phyloP scores from a whole-genome alignment of 148 eudicot genomes.

The Rhododendron griersonianum region DNA sequence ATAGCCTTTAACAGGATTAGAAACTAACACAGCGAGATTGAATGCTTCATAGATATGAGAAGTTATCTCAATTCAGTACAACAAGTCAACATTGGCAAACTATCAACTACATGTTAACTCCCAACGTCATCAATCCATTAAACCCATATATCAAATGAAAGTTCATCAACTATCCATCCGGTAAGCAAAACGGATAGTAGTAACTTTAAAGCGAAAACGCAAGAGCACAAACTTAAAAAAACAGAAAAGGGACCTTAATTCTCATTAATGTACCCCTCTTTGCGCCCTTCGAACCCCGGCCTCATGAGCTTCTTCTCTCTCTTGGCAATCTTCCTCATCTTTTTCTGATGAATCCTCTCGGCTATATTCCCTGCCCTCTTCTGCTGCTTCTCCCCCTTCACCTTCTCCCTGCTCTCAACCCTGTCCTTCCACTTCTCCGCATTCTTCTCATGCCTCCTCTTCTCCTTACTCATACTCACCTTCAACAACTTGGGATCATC shows the following conservation, averaged over 20 bases:
- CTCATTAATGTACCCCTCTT: constrained; percentile 6
- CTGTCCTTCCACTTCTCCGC: constrained; percentile 82
- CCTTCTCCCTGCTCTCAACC: constrained; percentile 46
- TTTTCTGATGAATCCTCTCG: constrained; percentile 10
- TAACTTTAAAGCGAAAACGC: background rate
- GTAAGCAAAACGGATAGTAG: background rate
- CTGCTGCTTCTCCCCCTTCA: constrained; percentile 33
- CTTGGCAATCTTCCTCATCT: constrained; percentile 17
- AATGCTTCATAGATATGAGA: background rate
- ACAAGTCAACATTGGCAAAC: background rate
- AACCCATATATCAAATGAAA: background rate
- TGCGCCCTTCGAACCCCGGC: constrained; percentile 50
- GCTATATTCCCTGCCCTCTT: constrained; percentile 12
- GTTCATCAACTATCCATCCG: background rate
- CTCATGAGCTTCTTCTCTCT: constrained; percentile 51
- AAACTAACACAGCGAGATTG: background rate
- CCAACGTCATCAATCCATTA: background rate
- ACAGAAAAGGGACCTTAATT: background rate
- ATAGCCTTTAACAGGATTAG: background rate
- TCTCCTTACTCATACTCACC: constrained; percentile 67
- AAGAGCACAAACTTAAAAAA: background rate
- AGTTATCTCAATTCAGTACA: background rate
- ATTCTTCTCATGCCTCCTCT: constrained; percentile 75
- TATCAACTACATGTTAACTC: background rate
- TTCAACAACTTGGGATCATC: constrained; percentile 68